Conservation (phyloP, 1,284 basidiomycete genomes). For the Malassezia slooffiae region DNA sequence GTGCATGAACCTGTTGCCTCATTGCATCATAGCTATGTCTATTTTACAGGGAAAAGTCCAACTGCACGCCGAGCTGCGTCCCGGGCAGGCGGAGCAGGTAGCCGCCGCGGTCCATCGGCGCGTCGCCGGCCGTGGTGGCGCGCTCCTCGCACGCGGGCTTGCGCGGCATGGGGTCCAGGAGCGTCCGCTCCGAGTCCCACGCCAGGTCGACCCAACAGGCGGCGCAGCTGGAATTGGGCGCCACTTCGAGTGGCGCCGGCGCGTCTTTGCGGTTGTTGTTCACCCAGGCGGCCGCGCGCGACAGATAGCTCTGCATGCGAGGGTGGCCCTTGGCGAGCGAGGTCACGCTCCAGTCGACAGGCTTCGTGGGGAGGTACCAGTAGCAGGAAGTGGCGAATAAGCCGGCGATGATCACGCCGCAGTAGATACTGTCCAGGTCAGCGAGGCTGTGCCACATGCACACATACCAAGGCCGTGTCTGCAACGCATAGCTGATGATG, state of each 20-base stretch:
- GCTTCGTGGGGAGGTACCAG: slow-evolving; percentile 17
- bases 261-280: too few species aligned
- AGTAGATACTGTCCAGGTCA: slow-evolving; percentile 24
- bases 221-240: too few species aligned
- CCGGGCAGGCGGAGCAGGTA: slow-evolving; percentile 8
- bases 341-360: neutral
- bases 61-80: slow-evolving; percentile 8
- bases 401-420: slow-evolving; percentile 28
- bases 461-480: slow-evolving; percentile 28
- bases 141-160: slow-evolving; percentile 1
- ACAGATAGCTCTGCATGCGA: too few species aligned
- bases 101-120: neutral
- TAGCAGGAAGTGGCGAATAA: slow-evolving; percentile 30
- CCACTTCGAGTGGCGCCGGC: too few species aligned
- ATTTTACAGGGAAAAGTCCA: neutral
- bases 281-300: too few species aligned
- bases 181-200: neutral
- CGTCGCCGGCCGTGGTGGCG: too few species aligned
- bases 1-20: too few species aligned
- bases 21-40: too few species aligned
- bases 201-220: slow-evolving; percentile 8
- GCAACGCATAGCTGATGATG: slow-evolving; percentile 29
- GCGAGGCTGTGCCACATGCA: too few species aligned
- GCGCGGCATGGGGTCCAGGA: slow-evolving; percentile 8
- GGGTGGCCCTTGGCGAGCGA: too few species aligned